Base-by-base conservation (phyloP, 371 early-diverging fungal genomes). In the Capillidium rhysosporum region DNA sequence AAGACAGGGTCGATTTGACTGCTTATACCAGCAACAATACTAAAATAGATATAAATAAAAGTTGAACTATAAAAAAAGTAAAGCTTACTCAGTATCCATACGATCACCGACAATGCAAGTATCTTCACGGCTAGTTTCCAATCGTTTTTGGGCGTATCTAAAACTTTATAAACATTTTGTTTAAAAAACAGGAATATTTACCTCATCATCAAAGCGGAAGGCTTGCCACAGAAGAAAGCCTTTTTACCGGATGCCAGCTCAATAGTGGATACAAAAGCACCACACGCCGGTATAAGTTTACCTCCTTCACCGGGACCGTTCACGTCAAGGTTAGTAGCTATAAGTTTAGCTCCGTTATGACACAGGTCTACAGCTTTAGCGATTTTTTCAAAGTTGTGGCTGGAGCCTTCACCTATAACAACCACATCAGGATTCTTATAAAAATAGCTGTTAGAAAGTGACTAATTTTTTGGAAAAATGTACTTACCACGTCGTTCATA, bases 101-200 rank as follows among this genome's bases (percentile, higher is more conserved):
- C 80, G 72, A 58, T 80, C 77, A 59, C 80, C 80, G 59, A 80
- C 70, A 47, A 80, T 77, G 62, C 77, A 76, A 1, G 76, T 77
- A 41, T 76, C 77, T 46, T 68, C 55, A 59, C 77, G 75, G 54
- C 57, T 60, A 46, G 70, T 60, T 26, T 74, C 76, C 38, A 79
- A 66, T 16, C 71, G 72, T 56, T 69, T 65, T 52, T 71, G 71
- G 20, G 76, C 79, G 61, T 70, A 77, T 8, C 56, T 52, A 29
- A 8, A 18, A 9, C 4, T 20, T 24, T 31, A 12, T 4, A 34
- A 1, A 21, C 18, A 41, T 14, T 7, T 51, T 14, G 2, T 23
- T n/a, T 20, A 16, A 34, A 53, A 16, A 21, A 14, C 10, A 40
- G 7, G 20, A 26, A 25, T n/a, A 40, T 54, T 31, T 25, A 49